A percentile compares a stretch with the other conserved stretches of the same genome.
Conservation (phyloP, 2,329 filamentous ascomycete species). For the Pyrenochaeta sp. region DNA sequence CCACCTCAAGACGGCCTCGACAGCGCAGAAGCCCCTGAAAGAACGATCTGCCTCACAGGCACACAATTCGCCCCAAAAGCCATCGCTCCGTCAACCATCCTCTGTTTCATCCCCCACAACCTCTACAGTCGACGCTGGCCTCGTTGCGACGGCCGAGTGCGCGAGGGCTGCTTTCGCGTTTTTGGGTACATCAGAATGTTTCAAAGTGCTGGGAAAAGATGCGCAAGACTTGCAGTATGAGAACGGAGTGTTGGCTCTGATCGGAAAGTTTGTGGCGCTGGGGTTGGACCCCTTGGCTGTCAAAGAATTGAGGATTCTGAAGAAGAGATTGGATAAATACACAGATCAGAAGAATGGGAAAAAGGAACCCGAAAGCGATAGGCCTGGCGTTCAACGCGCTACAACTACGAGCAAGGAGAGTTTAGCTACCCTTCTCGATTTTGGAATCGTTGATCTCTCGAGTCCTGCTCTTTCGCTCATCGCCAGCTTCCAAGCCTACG, state of each 20-base stretch:
- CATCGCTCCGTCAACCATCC: constrained; percentile 46
- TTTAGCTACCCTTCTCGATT: constrained; percentile 69
- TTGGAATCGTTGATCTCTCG: constrained; percentile 53
- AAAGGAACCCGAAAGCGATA: constrained; percentile 6
- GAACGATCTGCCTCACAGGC: constrained; percentile 68
- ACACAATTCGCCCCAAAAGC: constrained; percentile 60
- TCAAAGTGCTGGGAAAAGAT: constrained; percentile 59
- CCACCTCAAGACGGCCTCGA: constrained; percentile 24
- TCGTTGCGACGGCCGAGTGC: constrained; percentile 71
- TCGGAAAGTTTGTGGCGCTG: constrained; percentile 70
- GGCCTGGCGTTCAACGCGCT: constrained; percentile 36
- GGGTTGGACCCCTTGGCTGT: constrained; percentile 72
- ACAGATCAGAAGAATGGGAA: constrained; percentile 19
- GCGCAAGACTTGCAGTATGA: constrained; percentile 74
- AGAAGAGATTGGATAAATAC: constrained; percentile 63
- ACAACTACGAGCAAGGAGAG: constrained; percentile 51
- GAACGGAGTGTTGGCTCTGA: constrained; percentile 73
- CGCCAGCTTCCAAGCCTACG: constrained; percentile 70
- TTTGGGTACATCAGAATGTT: constrained; percentile 64
- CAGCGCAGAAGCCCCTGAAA: constrained; percentile 68
- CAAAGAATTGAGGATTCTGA: constrained; percentile 72
- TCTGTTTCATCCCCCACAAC: constrained; percentile 40
- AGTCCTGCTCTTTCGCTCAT: constrained; percentile 60
- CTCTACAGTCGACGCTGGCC: constrained; percentile 39
- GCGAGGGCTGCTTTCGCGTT: constrained; percentile 71